Percentiles rank a stretch among this genome's conserved stretches.
Conservation (phyloP, 352 stramenopile genomes). For the Pythium aristosporum region DNA sequence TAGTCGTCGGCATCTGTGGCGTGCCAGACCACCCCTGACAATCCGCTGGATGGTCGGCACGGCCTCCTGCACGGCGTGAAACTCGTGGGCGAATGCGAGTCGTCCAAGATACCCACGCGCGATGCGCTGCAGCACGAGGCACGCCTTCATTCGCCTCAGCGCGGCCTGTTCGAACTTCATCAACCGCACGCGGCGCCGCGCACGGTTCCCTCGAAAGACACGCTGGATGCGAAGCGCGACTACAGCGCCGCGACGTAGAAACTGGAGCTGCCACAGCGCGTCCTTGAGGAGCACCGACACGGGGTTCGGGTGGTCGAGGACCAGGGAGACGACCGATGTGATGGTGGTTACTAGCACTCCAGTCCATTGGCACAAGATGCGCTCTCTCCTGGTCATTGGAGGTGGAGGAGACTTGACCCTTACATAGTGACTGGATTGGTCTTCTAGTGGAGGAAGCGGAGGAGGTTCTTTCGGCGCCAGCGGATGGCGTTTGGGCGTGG, state of each 20-base stretch:
- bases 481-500: constrained; percentile 33
- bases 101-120: constrained; percentile 55
- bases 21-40: constrained; percentile 42
- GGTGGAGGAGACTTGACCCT: constrained; percentile 5
- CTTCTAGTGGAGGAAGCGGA: constrained; percentile 17
- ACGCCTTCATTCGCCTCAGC: constrained; percentile 10
- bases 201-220: constrained; percentile 67
- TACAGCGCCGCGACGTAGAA: constrained; percentile 42
- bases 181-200: constrained; percentile 39
- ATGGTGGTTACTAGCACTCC: not conserved
- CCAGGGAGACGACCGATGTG: not conserved
- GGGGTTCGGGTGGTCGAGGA: constrained; percentile 40
- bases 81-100: constrained; percentile 35
- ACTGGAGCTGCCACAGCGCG: constrained; percentile 59
- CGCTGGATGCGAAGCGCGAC: constrained; percentile 61
- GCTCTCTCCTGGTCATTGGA: not conserved
- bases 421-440: not conserved
- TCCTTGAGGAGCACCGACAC: constrained; percentile 51
- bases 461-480: constrained; percentile 53
- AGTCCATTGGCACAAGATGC: constrained; percentile 5
- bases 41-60: constrained; percentile 62
- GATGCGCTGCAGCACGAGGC: constrained; percentile 46
- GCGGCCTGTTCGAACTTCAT: constrained; percentile 43
- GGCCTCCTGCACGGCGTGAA: constrained; percentile 32
- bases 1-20: constrained; percentile 36